A percentile compares a stretch with the other conserved stretches of the same genome.
Evolutionary conservation across 78 protist species (phyloP).

Genomic region (Corallochytrium limacisporum): DNA sequence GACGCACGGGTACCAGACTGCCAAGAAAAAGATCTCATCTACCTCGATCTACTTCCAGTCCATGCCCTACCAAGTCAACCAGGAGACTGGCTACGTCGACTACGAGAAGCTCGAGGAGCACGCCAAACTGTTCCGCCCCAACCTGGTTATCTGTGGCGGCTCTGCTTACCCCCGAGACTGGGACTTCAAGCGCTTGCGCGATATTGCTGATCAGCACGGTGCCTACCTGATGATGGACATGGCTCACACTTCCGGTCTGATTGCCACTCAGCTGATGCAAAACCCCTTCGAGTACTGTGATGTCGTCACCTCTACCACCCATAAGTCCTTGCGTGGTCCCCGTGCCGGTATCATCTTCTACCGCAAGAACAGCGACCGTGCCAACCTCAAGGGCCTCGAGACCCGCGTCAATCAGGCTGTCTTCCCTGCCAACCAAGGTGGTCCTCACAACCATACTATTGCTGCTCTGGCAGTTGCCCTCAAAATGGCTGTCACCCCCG

Average conservation of each 20-base stretch:
- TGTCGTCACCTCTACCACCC: slow-evolving; percentile 99
- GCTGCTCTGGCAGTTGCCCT: slow-evolving; percentile 69
- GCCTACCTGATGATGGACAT: slow-evolving; percentile 89
- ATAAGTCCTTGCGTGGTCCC: slow-evolving; percentile 98
- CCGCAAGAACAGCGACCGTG: slow-evolving; percentile 55
- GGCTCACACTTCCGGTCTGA: slow-evolving; percentile 92
- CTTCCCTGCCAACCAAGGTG: slow-evolving; percentile 95
- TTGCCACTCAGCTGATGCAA: slow-evolving; percentile 63
- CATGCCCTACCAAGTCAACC: slow-evolving; percentile 87
- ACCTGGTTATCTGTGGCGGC: slow-evolving; percentile 86
- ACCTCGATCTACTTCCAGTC: slow-evolving; percentile 93
- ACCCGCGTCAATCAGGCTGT: slow-evolving; percentile 72
- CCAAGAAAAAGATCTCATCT: slow-evolving; percentile 80
- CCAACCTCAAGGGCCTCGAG: slow-evolving; percentile 37
- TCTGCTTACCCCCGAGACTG: slow-evolving; percentile 93
- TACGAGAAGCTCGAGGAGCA: slow-evolving; percentile 73
- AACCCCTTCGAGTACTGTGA: slow-evolving; percentile 84
- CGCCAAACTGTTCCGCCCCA: slow-evolving; percentile 88
- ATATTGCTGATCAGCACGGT: slow-evolving; percentile 74
- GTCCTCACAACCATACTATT: slow-evolving; percentile 90
- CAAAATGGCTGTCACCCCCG: slow-evolving; percentile 60
- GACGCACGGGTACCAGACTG: slow-evolving; percentile 92
- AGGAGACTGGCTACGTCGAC: slow-evolving; percentile 82
- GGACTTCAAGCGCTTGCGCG: slow-evolving; percentile 81
- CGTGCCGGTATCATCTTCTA: slow-evolving; percentile 95